A percentile compares a stretch with the other conserved stretches of the same genome.
phyloP scores from a whole-genome alignment of 495 filamentous ascomycete species.

The Xylaria flabelliformis region DNA sequence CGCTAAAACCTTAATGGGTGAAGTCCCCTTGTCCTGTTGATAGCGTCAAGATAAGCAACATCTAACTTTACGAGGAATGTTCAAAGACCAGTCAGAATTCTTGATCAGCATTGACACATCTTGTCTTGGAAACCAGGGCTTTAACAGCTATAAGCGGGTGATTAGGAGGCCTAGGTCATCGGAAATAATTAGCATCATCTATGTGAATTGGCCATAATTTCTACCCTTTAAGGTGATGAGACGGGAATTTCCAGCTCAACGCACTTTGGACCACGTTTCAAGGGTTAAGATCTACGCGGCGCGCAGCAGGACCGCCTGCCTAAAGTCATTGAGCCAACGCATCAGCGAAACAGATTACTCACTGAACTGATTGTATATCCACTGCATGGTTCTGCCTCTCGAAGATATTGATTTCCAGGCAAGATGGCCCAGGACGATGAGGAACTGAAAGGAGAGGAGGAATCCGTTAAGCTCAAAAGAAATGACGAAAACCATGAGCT shows the following conservation, averaged over 20 bases:
- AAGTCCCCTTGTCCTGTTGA: neutral
- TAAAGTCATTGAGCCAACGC: neutral
- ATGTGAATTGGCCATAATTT: neutral
- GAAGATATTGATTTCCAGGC: neutral
- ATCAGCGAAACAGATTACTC: neutral
- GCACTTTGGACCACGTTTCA: constrained; percentile 14
- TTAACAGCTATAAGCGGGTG: neutral
- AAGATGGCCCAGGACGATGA: constrained; percentile 9
- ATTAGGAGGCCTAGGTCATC: neutral
- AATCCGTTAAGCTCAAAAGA: neutral
- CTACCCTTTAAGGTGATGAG: neutral
- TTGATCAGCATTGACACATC: neutral
- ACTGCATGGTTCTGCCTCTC: neutral
- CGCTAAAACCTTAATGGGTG: neutral
- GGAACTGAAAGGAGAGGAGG: neutral
- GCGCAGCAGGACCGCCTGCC: neutral
- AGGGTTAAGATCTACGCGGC: neutral
- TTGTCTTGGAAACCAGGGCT: neutral
- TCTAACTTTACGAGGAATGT: neutral
- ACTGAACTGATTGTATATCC: neutral
- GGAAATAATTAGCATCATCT: neutral
- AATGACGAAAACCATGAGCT: constrained; percentile 12
- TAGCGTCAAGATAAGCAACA: neutral
- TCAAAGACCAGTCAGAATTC: neutral
- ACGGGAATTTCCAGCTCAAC: neutral